Percentiles rank a stretch among this genome's conserved stretches.
Conservation (phyloP, 352 stramenopile species). For the Halophytophthora batemanensis region DNA sequence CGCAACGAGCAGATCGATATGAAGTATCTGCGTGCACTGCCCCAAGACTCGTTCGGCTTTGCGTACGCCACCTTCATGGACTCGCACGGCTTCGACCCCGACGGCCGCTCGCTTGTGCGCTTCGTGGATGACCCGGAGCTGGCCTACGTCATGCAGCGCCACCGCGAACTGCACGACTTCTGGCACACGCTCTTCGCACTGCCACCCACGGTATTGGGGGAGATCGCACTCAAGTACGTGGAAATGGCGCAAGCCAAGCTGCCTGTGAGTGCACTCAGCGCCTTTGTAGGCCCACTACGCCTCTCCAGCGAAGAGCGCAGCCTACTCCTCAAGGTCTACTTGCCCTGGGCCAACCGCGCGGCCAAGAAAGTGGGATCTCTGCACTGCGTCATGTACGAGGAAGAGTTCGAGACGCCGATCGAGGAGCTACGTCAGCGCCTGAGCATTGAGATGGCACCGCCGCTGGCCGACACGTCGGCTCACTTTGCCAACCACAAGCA, state of each 20-base stretch:
- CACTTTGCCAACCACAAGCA: constrained; percentile 26
- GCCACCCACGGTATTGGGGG: constrained; percentile 93
- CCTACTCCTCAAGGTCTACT: constrained; percentile 81
- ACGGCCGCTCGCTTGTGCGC: constrained; percentile 78
- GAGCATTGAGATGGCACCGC: constrained; percentile 42
- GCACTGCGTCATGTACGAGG: constrained; percentile 96
- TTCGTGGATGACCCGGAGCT: constrained; percentile 93
- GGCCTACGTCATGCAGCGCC: constrained; percentile 95
- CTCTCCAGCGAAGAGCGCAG: constrained; percentile 71
- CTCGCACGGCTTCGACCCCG: constrained; percentile 89
- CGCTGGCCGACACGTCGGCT: constrained; percentile 26
- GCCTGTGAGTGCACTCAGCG: constrained; percentile 91
- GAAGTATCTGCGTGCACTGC: constrained; percentile 56
- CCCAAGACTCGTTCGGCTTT: constrained; percentile 83
- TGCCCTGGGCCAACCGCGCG: constrained; percentile 92
- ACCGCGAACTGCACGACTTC: constrained; percentile 95
- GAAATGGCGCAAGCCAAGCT: constrained; percentile 96
- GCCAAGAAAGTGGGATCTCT: constrained; percentile 72
- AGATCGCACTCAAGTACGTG: constrained; percentile 97
- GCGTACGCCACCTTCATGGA: constrained; percentile 91
- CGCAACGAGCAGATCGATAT: constrained; percentile 78
- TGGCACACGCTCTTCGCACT: constrained; percentile 95
- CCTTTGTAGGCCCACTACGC: constrained; percentile 87
- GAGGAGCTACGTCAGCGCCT: constrained; percentile 77
- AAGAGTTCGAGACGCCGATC: constrained; percentile 92